Evolutionary conservation across 768 basidiomycete species (phyloP).

Genomic region (Tylopilus sp.): DNA sequence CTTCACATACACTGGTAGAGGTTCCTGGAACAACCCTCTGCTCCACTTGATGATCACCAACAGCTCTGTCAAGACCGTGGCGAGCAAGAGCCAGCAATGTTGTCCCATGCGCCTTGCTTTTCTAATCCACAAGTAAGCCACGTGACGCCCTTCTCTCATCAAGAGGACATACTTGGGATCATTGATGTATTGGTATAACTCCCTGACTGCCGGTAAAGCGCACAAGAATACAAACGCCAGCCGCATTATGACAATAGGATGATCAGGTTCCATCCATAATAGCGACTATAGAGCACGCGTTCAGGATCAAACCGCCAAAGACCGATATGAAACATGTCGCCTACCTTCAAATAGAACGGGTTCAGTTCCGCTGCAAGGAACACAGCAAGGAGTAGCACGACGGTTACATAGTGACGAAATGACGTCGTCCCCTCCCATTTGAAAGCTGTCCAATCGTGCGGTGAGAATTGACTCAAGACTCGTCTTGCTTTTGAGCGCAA

Average conservation of each 20-base stretch:
- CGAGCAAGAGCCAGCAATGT: slow-evolving; percentile 82
- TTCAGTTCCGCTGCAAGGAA: slow-evolving; percentile 85
- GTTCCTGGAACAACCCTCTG: slow-evolving; percentile 60
- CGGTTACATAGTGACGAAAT: slow-evolving; percentile 70
- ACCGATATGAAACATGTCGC: slow-evolving; percentile 16
- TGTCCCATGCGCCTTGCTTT: slow-evolving; percentile 87
- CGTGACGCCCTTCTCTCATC: not conserved
- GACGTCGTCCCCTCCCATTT: slow-evolving; percentile 81
- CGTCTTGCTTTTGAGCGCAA: slow-evolving; percentile 76
- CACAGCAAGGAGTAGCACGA: slow-evolving; percentile 70
- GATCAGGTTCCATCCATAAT: slow-evolving; percentile 89
- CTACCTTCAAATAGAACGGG: slow-evolving; percentile 84
- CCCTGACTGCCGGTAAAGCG: slow-evolving; percentile 81
- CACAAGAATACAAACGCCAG: slow-evolving; percentile 79
- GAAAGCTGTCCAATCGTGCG: slow-evolving; percentile 85
- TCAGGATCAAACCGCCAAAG: slow-evolving; percentile 26
- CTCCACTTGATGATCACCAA: slow-evolving; percentile 84
- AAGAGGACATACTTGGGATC: slow-evolving; percentile 60
- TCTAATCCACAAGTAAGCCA: slow-evolving; percentile 37
- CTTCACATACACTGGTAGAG: slow-evolving; percentile 60
- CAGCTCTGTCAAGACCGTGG: slow-evolving; percentile 80
- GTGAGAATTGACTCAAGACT: slow-evolving; percentile 80
- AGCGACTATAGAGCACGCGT: slow-evolving; percentile 39
- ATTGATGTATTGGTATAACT: slow-evolving; percentile 80
- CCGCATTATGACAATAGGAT: slow-evolving; percentile 73